Conservation (phyloP, 2,329 filamentous ascomycete genomes). For the Xylaria hypoxylon region DNA sequence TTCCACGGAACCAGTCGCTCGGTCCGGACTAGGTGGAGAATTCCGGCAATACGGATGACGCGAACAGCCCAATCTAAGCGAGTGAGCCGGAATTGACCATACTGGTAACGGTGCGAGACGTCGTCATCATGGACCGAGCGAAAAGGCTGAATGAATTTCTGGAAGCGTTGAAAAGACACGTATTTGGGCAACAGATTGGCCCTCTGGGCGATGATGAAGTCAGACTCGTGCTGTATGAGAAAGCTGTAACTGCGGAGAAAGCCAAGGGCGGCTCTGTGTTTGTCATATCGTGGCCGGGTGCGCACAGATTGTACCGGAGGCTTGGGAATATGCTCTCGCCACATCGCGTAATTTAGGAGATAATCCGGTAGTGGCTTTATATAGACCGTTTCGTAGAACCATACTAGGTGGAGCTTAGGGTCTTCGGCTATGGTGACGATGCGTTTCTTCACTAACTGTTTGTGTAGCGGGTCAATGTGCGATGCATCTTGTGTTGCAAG, state of each 20-base stretch:
- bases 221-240: slow-evolving; percentile 51
- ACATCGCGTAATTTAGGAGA: slow-evolving; percentile 47
- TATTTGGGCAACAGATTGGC: slow-evolving; percentile 19
- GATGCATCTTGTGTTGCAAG: slow-evolving; percentile 32
- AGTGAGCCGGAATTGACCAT: slow-evolving; percentile 4
- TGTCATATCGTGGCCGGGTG: neutral
- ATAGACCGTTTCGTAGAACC: slow-evolving; percentile 48
- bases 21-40: neutral
- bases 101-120: slow-evolving; percentile 1
- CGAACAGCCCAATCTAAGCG: slow-evolving; percentile 2
- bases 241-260: slow-evolving; percentile 51
- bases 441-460: slow-evolving; percentile 47
- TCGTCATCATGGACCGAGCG: neutral
- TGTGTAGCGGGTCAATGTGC: slow-evolving; percentile 48
- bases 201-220: slow-evolving; percentile 52
- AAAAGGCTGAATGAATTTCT: slow-evolving; percentile 3
- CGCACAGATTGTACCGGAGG: neutral
- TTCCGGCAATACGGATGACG: neutral
- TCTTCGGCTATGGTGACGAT: slow-evolving; percentile 52
- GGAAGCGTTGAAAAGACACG: neutral
- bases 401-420: slow-evolving; percentile 52
- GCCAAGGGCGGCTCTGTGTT: slow-evolving; percentile 46
- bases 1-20: neutral
- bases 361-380: slow-evolving; percentile 52
- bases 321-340: slow-evolving; percentile 39